Evolutionary conservation across 768 basidiomycete species (phyloP).

Genomic region (Suillus americanus): DNA sequence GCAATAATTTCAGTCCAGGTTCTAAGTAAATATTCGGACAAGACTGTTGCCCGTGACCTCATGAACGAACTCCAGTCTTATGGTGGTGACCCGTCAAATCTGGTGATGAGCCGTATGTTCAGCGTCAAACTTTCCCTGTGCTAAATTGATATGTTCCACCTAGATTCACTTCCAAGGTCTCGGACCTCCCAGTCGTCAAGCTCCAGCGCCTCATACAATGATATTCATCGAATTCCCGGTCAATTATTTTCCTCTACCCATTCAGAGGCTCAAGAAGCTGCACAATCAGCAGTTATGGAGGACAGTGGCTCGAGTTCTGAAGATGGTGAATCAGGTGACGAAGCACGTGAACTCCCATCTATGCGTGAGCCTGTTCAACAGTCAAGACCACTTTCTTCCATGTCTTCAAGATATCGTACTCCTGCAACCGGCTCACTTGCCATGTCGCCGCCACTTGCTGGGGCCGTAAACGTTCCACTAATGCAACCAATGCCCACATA

Average conservation of each 20-base stretch:
- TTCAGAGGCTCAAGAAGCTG: conserved; percentile 14
- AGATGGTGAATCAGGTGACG: conserved; percentile 48
- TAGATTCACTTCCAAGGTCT: conserved; percentile 44
- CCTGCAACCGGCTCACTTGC: conserved; percentile 65
- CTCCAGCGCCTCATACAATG: conserved; percentile 53
- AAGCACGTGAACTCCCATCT: conserved; percentile 43
- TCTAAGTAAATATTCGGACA: conserved; percentile 79
- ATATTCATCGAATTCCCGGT: conserved; percentile 19
- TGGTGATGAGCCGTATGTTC: conserved; percentile 63
- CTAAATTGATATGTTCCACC: not conserved
- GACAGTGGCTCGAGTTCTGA: conserved; percentile 41
- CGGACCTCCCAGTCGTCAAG: conserved; percentile 63
- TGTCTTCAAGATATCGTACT: conserved; percentile 80
- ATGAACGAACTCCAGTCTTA: conserved; percentile 79
- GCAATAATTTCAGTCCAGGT: conserved; percentile 45
- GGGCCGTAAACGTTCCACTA: conserved; percentile 47
- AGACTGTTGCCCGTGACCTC: conserved; percentile 71
- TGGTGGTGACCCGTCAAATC: conserved; percentile 62
- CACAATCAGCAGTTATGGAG: conserved; percentile 19
- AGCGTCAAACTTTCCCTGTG: conserved; percentile 11
- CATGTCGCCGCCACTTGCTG: conserved; percentile 53
- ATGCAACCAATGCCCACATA: conserved; percentile 73
- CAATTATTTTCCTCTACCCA: conserved; percentile 14
- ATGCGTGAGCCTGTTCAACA: conserved; percentile 38
- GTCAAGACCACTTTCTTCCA: conserved; percentile 69